A percentile compares a stretch with the other conserved stretches of the same genome.
phyloP scores from a whole-genome alignment of 176 grass and related monocot species.

The Puccinellia tenuiflora region DNA sequence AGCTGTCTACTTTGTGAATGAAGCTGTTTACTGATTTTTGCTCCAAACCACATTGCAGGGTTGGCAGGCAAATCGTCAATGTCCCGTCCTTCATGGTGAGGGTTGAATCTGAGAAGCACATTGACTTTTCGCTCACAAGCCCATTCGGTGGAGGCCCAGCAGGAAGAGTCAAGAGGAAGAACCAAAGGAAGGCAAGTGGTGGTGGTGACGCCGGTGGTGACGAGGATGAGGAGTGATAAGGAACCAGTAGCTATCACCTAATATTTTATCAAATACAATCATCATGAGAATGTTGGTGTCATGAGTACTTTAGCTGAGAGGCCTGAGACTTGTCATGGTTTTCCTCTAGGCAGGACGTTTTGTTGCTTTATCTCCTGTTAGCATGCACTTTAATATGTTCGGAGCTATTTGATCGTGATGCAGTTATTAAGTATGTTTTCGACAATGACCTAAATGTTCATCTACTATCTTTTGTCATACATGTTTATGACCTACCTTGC shows the following conservation, averaged over 20 bases:
- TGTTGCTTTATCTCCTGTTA: neutral
- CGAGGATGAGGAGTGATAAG: constrained; percentile 42
- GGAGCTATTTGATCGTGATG: constrained; percentile 7
- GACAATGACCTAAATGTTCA: neutral
- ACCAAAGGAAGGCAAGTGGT: constrained; percentile 38
- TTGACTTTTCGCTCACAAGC: constrained; percentile 67
- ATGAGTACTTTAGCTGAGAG: constrained; percentile 26
- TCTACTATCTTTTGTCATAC: neutral
- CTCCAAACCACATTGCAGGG: constrained; percentile 20
- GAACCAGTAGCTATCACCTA: constrained; percentile 13
- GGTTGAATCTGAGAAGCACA: constrained; percentile 68
- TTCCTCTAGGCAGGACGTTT: constrained; percentile 7
- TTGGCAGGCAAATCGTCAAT: constrained; percentile 73
- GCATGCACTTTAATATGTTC: neutral
- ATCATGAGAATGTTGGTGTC: constrained; percentile 20
- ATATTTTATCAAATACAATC: constrained; percentile 15
- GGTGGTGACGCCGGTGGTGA: constrained; percentile 30
- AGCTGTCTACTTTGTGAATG: no score
- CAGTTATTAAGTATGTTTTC: constrained; percentile 12
- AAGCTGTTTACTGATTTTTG: neutral
- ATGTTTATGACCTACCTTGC: no score
- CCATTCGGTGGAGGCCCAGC: constrained; percentile 52
- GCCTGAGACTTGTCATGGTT: neutral
- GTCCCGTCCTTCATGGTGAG: constrained; percentile 71
- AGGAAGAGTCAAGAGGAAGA: constrained; percentile 65